phyloP scores from a whole-genome alignment of 441 rosid genomes.

The Flueggea neowawraea region DNA sequence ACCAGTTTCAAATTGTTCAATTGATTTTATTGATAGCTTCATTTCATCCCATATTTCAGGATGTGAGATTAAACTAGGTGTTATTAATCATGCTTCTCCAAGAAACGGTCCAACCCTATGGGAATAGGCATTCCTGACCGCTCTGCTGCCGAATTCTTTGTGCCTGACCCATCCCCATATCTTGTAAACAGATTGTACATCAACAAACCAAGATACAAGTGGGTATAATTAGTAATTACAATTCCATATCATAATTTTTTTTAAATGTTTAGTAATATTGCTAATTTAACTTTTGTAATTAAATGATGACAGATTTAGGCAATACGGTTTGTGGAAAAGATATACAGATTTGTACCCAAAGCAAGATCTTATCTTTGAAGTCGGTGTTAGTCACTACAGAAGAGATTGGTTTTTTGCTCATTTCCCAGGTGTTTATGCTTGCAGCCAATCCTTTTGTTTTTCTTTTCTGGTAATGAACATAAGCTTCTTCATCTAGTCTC shows the following conservation, averaged over 20 bases:
- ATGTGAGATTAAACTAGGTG: slow-evolving; percentile 5
- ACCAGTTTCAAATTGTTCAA: too few relatives aligned
- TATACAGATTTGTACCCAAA: slow-evolving; percentile 61
- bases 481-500: not conserved
- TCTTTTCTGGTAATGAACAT: not conserved
- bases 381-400: slow-evolving; percentile 50
- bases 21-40: not conserved
- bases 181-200: slow-evolving; percentile 18
- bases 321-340: slow-evolving; percentile 78
- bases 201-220: slow-evolving; percentile 18
- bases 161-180: slow-evolving; percentile 19
- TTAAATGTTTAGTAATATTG: slow-evolving; percentile 11
- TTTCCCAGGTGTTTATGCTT: not conserved
- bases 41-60: slow-evolving; percentile 10
- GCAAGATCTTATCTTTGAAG: slow-evolving; percentile 53
- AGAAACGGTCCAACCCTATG: slow-evolving; percentile 30
- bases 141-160: slow-evolving; percentile 25
- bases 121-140: slow-evolving; percentile 34
- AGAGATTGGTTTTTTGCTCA: slow-evolving; percentile 38
- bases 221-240: not conserved
- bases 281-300: not conserved
- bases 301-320: slow-evolving; percentile 50
- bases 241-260: not conserved
- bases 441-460: not conserved
- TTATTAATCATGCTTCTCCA: slow-evolving; percentile 19